These are phyloP conservation scores for Mitragyna speciosa DNA, from an alignment of 257 asterid species.

Conservation along the genomic window DNA sequence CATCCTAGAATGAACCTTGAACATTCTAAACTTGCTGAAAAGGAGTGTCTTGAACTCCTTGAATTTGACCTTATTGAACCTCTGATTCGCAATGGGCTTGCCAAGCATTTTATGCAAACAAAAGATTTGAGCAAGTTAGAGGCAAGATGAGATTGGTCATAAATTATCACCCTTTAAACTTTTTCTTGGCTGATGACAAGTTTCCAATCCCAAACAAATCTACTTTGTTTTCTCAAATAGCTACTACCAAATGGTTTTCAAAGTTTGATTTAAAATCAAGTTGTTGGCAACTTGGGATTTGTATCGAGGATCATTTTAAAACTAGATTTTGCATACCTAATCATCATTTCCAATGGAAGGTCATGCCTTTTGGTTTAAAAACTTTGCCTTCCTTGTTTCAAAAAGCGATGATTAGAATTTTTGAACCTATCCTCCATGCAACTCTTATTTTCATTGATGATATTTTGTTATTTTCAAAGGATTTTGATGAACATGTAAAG, in stretches of 20 bases:
- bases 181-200: background rate
- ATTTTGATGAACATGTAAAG: no score
- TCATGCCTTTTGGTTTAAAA: no score
- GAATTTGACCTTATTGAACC: background rate
- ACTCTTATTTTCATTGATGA: no score
- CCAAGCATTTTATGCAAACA: background rate
- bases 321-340: no score
- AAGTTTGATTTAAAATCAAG: slow-evolving; percentile 5
- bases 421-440: no score
- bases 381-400: no score
- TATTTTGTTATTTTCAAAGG: no score
- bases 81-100: background rate
- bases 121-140: background rate
- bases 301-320: background rate
- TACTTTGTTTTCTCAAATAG: background rate
- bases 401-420: no score
- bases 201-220: background rate
- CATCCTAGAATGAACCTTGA: background rate
- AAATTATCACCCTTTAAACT: background rate
- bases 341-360: no score
- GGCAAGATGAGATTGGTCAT: background rate
- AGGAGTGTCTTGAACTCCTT: background rate
- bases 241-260: background rate
- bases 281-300: background rate
- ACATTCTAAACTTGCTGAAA: background rate